phyloP scores from a whole-genome alignment of 495 filamentous ascomycete genomes.

The Bombardia bombarda region DNA sequence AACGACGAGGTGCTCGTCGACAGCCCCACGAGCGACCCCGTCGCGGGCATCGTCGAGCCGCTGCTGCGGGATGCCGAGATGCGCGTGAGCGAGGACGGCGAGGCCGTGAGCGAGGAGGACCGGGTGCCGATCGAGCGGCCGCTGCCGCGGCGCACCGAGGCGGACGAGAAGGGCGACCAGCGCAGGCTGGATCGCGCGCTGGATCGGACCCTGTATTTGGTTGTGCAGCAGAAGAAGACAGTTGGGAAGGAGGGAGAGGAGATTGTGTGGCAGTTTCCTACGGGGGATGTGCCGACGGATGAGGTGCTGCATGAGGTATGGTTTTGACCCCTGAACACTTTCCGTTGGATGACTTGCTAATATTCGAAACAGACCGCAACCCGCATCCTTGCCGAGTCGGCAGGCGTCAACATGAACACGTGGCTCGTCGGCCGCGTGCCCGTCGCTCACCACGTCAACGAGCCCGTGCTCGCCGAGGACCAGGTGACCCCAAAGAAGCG shows the following conservation, averaged over 20 bases:
- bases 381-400: conserved; percentile 64
- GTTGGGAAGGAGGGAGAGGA: conserved; percentile 47
- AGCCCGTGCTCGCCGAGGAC: conserved; percentile 30
- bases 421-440: conserved; percentile 93
- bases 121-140: conserved; percentile 66
- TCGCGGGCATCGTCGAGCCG: conserved; percentile 41
- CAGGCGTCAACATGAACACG: conserved; percentile 95
- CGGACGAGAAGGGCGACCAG: conserved; percentile 65
- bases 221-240: conserved; percentile 64
- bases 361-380: conserved; percentile 59
- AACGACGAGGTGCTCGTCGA: conserved; percentile 86
- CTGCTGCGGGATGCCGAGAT: conserved; percentile 72
- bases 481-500: conserved; percentile 20
- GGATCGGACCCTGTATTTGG: conserved; percentile 74
- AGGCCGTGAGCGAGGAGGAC: conserved; percentile 52
- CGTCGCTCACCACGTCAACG: conserved; percentile 64
- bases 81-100: conserved; percentile 52
- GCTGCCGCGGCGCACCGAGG: conserved; percentile 63
- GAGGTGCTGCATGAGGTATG: conserved; percentile 78
- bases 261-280: conserved; percentile 76
- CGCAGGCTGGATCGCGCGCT: conserved; percentile 70
- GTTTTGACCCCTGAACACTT: no score
- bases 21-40: conserved; percentile 49
- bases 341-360: no score
- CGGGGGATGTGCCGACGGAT: conserved; percentile 50